These are phyloP conservation scores for Hibiscus mutabilis DNA, from an alignment of 345 rosid genomes.

Conservation along the genomic window DNA sequence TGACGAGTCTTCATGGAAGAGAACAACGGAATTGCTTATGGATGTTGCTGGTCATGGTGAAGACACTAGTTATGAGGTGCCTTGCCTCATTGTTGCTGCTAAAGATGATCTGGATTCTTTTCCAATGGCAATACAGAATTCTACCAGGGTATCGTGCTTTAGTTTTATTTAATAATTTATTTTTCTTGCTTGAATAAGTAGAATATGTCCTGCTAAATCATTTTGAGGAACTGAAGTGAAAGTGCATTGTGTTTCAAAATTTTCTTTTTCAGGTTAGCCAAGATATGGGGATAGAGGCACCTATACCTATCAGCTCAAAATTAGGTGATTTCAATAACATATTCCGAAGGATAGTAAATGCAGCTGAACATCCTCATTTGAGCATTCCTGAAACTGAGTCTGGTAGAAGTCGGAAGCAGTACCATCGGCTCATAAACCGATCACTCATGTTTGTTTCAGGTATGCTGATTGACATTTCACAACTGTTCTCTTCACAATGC, in stretches of 20 bases:
- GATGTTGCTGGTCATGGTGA: slow-evolving; percentile 90
- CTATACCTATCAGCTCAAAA: slow-evolving; percentile 78
- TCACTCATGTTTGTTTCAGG: slow-evolving; percentile 96
- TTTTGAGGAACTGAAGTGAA: neutral
- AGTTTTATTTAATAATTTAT: neutral
- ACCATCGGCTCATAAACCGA: slow-evolving; percentile 78
- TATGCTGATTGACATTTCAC: slow-evolving; percentile 15
- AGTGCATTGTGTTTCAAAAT: neutral
- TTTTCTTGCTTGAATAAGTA: neutral
- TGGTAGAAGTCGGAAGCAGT: slow-evolving; percentile 89
- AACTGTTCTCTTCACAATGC: neutral
- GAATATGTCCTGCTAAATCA: neutral
- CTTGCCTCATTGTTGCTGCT: slow-evolving; percentile 88
- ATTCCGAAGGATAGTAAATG: slow-evolving; percentile 67
- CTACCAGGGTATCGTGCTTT: slow-evolving; percentile 61
- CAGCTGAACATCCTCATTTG: slow-evolving; percentile 95
- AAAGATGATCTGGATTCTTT: slow-evolving; percentile 93
- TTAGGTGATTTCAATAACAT: slow-evolving; percentile 75
- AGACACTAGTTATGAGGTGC: slow-evolving; percentile 87
- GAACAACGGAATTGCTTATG: slow-evolving; percentile 81
- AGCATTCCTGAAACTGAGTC: slow-evolving; percentile 99
- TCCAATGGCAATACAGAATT: slow-evolving; percentile 89
- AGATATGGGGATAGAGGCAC: slow-evolving; percentile 97
- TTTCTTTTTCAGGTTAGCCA: slow-evolving; percentile 64
- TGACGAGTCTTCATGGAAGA: slow-evolving; percentile 79